Evolutionary conservation across 768 basidiomycete species (phyloP), one percentile per base, ranked within the genome.

Genomic region (Wakefieldia striispora): DNA sequence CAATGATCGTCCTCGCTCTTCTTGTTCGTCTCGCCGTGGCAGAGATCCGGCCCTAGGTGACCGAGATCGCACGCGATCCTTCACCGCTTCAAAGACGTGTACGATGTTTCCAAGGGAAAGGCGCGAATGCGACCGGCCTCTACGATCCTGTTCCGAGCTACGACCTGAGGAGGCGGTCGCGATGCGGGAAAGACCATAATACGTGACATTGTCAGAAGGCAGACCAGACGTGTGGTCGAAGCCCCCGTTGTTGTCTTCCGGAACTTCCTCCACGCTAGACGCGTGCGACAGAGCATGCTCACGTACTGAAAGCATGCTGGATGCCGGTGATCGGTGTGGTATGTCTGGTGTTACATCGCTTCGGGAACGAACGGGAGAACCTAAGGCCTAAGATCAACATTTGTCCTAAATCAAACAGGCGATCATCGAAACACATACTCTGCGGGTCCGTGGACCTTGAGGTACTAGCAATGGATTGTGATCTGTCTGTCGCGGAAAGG

Each of bases 101-200:
- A 81, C 76, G 26, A 84, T 74, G 8, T 73, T 74, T 12, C 77
- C 71, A 7, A 86, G 65, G 40, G 73, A 80, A 59, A 84, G 83
- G 6, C 78, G 75, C 17, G 79, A 75, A 47, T 60, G 60, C 43
- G 62, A 74, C 53, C 65, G 61, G 16, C 73, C 70, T n/a, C 73
- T 65, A 24, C 33, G 19, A 13, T 55, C 61, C n/a, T 60, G 64
- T 16, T 59, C 54, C 19, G 52, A 39, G 45, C 55, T 58, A n/a
- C 40, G 40, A 26, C 42, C 16, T n/a, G 57, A 47, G 43, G 64
- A 58, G 17, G 45, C n/a, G 31, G 56, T 54, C 7, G 44, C n/a
- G 13, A 58, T 37, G 24, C 50, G 56, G 10, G 54, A 56, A 8
- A 56, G 29, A 3, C 65, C 55, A 10, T 60, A 51, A 41, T 52